phyloP scores from a whole-genome alignment of 306 rosid species.

The Fagus crenata region DNA sequence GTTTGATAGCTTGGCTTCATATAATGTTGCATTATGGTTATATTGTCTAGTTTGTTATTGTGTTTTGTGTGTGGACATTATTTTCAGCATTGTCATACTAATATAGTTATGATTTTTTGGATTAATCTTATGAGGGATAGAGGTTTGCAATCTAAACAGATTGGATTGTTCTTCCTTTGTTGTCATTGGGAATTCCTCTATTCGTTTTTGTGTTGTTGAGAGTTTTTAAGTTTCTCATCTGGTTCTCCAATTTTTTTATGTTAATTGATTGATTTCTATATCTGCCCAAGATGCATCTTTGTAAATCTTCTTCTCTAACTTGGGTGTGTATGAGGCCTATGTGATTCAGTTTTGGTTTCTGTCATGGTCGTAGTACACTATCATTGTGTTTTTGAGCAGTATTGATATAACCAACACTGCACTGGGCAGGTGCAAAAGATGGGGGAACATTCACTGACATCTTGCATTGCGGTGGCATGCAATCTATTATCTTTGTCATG shows the following conservation, averaged over 20 bases:
- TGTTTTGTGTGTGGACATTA: background rate
- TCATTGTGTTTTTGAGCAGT: background rate
- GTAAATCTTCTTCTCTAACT: background rate
- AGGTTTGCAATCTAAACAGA: slow-evolving; percentile 4
- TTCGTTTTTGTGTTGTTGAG: slow-evolving; percentile 19
- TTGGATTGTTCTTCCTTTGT: background rate
- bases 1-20: background rate
- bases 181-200: slow-evolving; percentile 1
- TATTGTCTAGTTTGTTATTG: background rate
- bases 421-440: background rate
- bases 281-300: background rate
- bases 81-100: background rate
- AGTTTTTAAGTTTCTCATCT: background rate
- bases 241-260: background rate
- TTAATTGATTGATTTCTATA: background rate
- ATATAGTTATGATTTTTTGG: background rate
- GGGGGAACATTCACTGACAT: background rate
- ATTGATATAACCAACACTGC: background rate
- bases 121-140: background rate
- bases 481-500: background rate
- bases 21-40: background rate
- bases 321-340: background rate
- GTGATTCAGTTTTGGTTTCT: background rate
- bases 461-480: background rate
- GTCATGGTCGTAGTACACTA: background rate